These are phyloP conservation scores for Saksenaea oblongispora DNA, from an alignment of 371 early-diverging fungal species.

Conservation along the genomic window DNA sequence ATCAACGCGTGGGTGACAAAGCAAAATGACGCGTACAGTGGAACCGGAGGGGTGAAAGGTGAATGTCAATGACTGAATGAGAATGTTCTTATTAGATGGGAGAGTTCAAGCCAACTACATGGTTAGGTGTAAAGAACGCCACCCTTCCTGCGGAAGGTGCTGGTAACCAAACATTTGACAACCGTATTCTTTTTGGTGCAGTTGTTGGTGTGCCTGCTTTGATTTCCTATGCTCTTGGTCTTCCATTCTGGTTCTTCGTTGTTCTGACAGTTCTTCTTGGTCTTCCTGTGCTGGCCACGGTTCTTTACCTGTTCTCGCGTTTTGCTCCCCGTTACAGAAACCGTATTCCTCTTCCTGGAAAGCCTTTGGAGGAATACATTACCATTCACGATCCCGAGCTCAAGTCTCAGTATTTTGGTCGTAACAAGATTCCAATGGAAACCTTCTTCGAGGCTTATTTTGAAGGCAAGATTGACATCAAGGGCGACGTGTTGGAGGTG, in stretches of 20 bases:
- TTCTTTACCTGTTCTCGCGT: slow-evolving; percentile 64
- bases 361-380: slow-evolving; percentile 84
- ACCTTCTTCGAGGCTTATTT: slow-evolving; percentile 95
- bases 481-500: slow-evolving; percentile 83
- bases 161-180: slow-evolving; percentile 75
- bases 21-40: not conserved
- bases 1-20: not conserved
- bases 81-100: slow-evolving; percentile 26
- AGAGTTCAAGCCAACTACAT: slow-evolving; percentile 56
- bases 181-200: slow-evolving; percentile 55
- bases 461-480: slow-evolving; percentile 91
- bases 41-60: not conserved
- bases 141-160: slow-evolving; percentile 76
- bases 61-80: not conserved
- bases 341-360: slow-evolving; percentile 75
- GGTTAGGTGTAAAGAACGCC: slow-evolving; percentile 61
- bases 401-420: slow-evolving; percentile 68
- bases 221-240: slow-evolving; percentile 58
- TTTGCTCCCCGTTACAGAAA: slow-evolving; percentile 70
- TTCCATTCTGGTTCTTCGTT: slow-evolving; percentile 59
- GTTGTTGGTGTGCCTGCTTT: slow-evolving; percentile 65
- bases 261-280: slow-evolving; percentile 60
- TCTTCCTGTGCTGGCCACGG: slow-evolving; percentile 72
- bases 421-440: slow-evolving; percentile 94
- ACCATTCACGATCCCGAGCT: slow-evolving; percentile 83